Percentiles rank a stretch among this genome's conserved stretches.
phyloP scores from a whole-genome alignment of 2,329 filamentous ascomycete species.

The Phymatotrichopsis omnivora region DNA sequence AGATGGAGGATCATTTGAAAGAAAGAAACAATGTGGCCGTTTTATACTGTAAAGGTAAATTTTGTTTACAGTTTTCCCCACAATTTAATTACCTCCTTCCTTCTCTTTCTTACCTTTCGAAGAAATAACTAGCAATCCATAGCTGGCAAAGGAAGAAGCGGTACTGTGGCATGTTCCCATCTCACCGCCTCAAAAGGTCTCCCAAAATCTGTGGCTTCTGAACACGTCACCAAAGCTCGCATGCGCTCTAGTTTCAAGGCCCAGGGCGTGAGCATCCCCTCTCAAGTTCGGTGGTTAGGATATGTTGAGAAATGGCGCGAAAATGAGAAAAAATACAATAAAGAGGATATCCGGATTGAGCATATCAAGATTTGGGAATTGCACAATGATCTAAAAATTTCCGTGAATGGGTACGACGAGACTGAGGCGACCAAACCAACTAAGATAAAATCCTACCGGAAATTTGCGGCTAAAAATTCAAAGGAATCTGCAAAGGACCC shows the following conservation, averaged over 20 bases:
- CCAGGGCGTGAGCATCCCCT: constrained; percentile 82
- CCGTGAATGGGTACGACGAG: constrained; percentile 80
- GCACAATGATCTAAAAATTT: constrained; percentile 75
- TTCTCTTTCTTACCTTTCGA: too few species aligned
- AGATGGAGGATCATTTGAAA: constrained; percentile 81
- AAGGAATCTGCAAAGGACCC: constrained; percentile 62
- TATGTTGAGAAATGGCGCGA: constrained; percentile 57
- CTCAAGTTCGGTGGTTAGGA: constrained; percentile 73
- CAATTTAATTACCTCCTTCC: too few species aligned
- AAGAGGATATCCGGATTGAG: constrained; percentile 70
- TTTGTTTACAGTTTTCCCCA: neutral
- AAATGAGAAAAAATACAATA: constrained; percentile 66
- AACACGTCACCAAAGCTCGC: constrained; percentile 65
- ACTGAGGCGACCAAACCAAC: constrained; percentile 34
- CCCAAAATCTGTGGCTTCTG: constrained; percentile 52
- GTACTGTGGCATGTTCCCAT: constrained; percentile 79
- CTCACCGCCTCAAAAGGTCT: constrained; percentile 77
- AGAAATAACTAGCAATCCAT: neutral
- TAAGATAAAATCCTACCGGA: constrained; percentile 72
- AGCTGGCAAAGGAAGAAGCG: constrained; percentile 87
- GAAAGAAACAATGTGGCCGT: constrained; percentile 56
- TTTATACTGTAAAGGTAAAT: constrained; percentile 19
- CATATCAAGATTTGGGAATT: constrained; percentile 88
- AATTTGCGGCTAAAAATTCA: constrained; percentile 58
- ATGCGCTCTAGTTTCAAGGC: constrained; percentile 91